Conservation (phyloP, 352 stramenopile genomes). For the Pythium aphanidermatum region DNA sequence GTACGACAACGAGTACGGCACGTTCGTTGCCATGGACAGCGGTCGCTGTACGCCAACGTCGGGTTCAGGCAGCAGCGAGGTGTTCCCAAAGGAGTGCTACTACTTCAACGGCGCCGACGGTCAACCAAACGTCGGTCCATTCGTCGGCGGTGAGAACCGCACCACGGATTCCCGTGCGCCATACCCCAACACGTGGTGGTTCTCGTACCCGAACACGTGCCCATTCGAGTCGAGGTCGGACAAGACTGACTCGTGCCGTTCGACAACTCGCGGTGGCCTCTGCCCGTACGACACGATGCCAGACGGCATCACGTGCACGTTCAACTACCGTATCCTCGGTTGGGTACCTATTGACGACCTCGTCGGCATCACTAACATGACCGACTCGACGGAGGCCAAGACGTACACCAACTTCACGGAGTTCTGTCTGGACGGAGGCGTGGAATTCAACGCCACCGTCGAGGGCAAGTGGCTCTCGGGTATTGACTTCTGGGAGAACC, state of each 20-base stretch:
- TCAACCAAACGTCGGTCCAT: conserved; percentile 26
- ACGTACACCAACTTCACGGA: conserved; percentile 58
- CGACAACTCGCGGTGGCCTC: conserved; percentile 30
- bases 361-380: conserved; percentile 64
- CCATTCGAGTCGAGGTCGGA: conserved; percentile 23
- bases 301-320: conserved; percentile 60
- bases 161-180: conserved; percentile 33
- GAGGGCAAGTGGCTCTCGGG: conserved; percentile 28
- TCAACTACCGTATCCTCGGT: conserved; percentile 64
- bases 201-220: conserved; percentile 56
- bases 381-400: conserved; percentile 22
- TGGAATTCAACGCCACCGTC: conserved; percentile 52
- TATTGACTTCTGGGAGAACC: conserved; percentile 60
- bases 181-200: conserved; percentile 60
- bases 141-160: conserved; percentile 30
- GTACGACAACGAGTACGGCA: conserved; percentile 44
- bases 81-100: conserved; percentile 9
- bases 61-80: conserved; percentile 3
- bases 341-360: conserved; percentile 70
- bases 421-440: conserved; percentile 48
- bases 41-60: conserved; percentile 34
- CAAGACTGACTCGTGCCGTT: conserved; percentile 44
- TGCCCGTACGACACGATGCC: conserved; percentile 40
- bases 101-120: conserved; percentile 11
- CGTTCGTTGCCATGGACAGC: conserved; percentile 57